phyloP scores from a whole-genome alignment of 148 eudicot species.

The Pharnaceum exiguum region DNA sequence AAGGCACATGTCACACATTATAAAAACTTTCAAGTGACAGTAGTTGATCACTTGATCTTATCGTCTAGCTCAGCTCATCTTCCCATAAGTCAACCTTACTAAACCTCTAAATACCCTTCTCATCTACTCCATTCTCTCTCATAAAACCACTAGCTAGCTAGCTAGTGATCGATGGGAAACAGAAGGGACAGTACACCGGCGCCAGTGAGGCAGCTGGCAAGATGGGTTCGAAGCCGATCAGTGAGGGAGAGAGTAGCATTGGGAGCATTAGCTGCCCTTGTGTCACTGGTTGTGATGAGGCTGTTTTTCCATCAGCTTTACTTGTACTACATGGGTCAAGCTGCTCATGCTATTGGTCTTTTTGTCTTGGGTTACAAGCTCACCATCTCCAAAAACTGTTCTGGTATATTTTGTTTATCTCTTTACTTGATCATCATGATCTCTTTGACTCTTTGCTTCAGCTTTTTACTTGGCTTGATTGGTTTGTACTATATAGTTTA shows the following conservation, averaged over 20 bases:
- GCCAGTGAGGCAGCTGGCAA: constrained; percentile 41
- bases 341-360: constrained; percentile 55
- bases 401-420: constrained; percentile 51
- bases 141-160: neutral
- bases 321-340: constrained; percentile 55
- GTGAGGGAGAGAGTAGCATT: constrained; percentile 46
- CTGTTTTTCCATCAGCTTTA: constrained; percentile 31
- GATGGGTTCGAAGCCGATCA: constrained; percentile 58
- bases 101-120: no score
- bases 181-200: constrained; percentile 36
- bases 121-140: neutral
- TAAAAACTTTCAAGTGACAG: no score
- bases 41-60: no score
- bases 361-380: constrained; percentile 68
- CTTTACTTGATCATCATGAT: no score
- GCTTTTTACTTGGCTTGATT: no score
- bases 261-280: constrained; percentile 28
- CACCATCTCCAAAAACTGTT: constrained; percentile 57
- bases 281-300: constrained; percentile 39
- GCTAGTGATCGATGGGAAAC: constrained; percentile 41
- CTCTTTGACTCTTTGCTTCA: no score
- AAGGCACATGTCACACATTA: no score
- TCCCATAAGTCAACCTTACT: neutral
- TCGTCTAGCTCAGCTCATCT: no score
- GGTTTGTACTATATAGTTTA: no score